phyloP scores from a whole-genome alignment of 2,329 filamentous ascomycete species.

The Fusarium neocosmosporiellum region DNA sequence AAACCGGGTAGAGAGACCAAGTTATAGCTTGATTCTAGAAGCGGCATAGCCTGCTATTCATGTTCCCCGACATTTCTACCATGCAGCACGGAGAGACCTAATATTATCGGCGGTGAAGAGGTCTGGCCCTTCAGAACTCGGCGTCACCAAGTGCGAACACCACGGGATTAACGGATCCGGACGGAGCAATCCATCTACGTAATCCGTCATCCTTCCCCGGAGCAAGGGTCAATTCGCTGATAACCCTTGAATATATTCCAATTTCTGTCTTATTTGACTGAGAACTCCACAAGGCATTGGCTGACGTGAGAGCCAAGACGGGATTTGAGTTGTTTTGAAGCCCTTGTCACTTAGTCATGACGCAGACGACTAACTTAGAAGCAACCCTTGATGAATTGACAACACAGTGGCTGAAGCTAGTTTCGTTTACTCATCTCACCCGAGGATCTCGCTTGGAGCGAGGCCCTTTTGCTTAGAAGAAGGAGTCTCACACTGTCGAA shows the following conservation, averaged over 20 bases:
- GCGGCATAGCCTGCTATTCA: neutral
- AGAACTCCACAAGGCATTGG: neutral
- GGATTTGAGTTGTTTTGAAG: neutral
- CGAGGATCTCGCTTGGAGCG: neutral
- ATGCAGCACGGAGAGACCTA: neutral
- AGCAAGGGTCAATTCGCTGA: neutral
- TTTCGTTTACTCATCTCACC: neutral
- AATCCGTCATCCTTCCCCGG: neutral
- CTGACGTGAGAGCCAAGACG: neutral
- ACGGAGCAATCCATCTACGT: neutral
- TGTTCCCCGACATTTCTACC: neutral
- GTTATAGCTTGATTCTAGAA: neutral
- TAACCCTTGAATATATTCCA: neutral
- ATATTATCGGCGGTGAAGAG: neutral
- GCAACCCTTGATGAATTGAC: neutral
- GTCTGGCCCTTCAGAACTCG: neutral
- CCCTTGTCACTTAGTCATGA: neutral
- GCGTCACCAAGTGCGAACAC: neutral
- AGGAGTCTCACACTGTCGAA: neutral
- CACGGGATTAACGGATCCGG: neutral
- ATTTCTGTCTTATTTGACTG: neutral
- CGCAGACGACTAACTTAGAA: neutral
- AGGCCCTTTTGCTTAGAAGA: neutral
- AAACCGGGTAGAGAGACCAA: slow-evolving; percentile 11
- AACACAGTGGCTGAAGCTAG: neutral